Percentiles rank a stretch among this genome's conserved stretches.
Conservation (phyloP, 2,329 filamentous ascomycete genomes). For the Ophidiomyces ophidiicola region DNA sequence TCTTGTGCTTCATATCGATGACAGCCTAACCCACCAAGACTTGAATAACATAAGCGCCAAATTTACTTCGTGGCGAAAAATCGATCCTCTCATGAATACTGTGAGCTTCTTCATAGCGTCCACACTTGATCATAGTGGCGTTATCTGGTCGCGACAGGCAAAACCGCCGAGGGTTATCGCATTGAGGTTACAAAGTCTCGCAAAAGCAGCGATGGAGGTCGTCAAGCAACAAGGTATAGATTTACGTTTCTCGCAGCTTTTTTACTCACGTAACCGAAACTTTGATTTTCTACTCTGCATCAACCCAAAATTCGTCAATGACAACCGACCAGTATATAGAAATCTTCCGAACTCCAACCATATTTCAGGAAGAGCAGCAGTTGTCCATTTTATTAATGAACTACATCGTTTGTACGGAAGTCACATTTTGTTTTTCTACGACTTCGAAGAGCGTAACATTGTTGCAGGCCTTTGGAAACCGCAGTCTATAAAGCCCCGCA, state of each 20-base stretch:
- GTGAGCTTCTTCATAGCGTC: slow-evolving; percentile 71
- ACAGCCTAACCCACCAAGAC: slow-evolving; percentile 49
- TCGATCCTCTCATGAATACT: slow-evolving; percentile 79
- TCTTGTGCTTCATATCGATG: slow-evolving; percentile 62
- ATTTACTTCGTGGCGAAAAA: slow-evolving; percentile 72
- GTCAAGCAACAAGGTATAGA: slow-evolving; percentile 43
- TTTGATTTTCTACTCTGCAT: slow-evolving; percentile 81
- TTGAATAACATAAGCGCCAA: slow-evolving; percentile 54
- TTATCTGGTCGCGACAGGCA: slow-evolving; percentile 61
- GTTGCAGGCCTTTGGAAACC: slow-evolving; percentile 58
- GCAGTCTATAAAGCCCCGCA: slow-evolving; percentile 21
- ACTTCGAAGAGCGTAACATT: slow-evolving; percentile 44
- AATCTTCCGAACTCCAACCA: slow-evolving; percentile 55
- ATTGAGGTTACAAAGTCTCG: slow-evolving; percentile 67
- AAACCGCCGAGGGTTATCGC: slow-evolving; percentile 71
- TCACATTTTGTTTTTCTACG: slow-evolving; percentile 68
- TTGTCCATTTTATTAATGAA: slow-evolving; percentile 53
- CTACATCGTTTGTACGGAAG: slow-evolving; percentile 55
- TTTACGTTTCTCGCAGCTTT: slow-evolving; percentile 51
- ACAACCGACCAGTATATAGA: slow-evolving; percentile 47
- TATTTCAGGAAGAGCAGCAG: slow-evolving; percentile 44
- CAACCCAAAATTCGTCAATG: slow-evolving; percentile 39
- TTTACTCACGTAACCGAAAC: slow-evolving; percentile 58
- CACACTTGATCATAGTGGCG: slow-evolving; percentile 62
- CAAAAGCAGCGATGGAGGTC: slow-evolving; percentile 59